Evolutionary conservation across 805 yeast genomes (phyloP), one percentile per base, ranked within the genome.

Genomic region (Saccharomycopsis javanensis): DNA sequence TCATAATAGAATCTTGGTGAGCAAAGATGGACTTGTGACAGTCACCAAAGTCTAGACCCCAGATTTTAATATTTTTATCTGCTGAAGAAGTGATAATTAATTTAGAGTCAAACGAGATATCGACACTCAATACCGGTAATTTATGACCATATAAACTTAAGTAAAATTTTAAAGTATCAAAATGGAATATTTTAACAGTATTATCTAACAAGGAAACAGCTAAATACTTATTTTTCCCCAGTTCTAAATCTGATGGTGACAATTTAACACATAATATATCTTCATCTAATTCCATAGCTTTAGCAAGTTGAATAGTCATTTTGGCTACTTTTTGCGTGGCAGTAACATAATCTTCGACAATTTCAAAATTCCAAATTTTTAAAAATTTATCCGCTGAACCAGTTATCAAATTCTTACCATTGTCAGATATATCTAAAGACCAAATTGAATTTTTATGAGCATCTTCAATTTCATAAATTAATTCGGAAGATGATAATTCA

Each of bases 11-110:
- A 69, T 94, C 99, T 66, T 90, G 96, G 69, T 94, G 99, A 1
- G 96, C 99, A 69, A 94, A 94, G 28, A 94, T 81, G 1, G 98
- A 92, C 68, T 86, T 86, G 71, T 94, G 99, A 75, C 99, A 94
- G 71, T 94, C 99, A 71, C 99, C 99, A 71, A 94, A 94, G 69
- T 94, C 99, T 58, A 94, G 74, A 54, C 99, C 99, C 99, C 99
- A 94, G 58, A 94, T 86, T 72, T 95, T 90, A 67, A 94, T 88
- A 70, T 94, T 94, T 71, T 94, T 94, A 72, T 94, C 99, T 0
- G 99, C 99, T 0, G 97, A 89, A 3, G 97, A 88, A 0, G 98
- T 88, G 55, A 92, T 82, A 60, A 94, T 79, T 64, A 94, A 69
- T 70, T 94, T 92, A 38, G 92, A 83, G 69, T 94, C 99, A 64